Conservation (phyloP, 1,284 basidiomycete species). For the Puccinia triticina region DNA sequence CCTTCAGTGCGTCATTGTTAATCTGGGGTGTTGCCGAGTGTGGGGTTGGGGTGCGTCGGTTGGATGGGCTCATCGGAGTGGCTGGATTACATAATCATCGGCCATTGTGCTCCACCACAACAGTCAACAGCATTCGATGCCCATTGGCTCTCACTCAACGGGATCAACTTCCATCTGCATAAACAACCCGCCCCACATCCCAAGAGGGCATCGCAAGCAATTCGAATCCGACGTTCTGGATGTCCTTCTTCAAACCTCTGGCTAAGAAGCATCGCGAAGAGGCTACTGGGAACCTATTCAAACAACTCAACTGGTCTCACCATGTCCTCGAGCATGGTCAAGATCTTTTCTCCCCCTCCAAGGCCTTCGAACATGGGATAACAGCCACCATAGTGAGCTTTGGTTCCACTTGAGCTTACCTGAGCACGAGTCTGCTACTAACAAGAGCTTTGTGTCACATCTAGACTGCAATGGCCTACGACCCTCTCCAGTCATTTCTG, state of each 20-base stretch:
- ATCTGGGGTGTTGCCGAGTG: too few relatives aligned
- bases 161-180: too few relatives aligned
- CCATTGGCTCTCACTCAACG: too few relatives aligned
- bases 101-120: background rate
- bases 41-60: too few relatives aligned
- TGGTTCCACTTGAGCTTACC: background rate
- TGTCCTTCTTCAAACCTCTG: slow-evolving; percentile 24
- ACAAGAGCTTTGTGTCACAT: background rate
- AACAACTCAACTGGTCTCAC: slow-evolving; percentile 31
- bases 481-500: slow-evolving; percentile 73
- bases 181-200: too few relatives aligned
- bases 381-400: slow-evolving; percentile 27
- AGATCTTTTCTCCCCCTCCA: slow-evolving; percentile 21
- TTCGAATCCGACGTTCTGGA: background rate
- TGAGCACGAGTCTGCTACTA: background rate
- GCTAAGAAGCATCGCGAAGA: slow-evolving; percentile 6
- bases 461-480: slow-evolving; percentile 57
- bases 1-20: too few relatives aligned
- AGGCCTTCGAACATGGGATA: slow-evolving; percentile 43
- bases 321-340: background rate
- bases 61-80: too few relatives aligned
- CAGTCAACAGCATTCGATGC: too few relatives aligned
- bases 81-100: too few relatives aligned
- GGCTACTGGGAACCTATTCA: background rate
- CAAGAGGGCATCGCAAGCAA: too few relatives aligned